Percentiles rank a stretch among this genome's conserved stretches.
These are phyloP conservation scores for Leucaena leucocephala DNA, from an alignment of 306 rosid species.

Conservation along the genomic window DNA sequence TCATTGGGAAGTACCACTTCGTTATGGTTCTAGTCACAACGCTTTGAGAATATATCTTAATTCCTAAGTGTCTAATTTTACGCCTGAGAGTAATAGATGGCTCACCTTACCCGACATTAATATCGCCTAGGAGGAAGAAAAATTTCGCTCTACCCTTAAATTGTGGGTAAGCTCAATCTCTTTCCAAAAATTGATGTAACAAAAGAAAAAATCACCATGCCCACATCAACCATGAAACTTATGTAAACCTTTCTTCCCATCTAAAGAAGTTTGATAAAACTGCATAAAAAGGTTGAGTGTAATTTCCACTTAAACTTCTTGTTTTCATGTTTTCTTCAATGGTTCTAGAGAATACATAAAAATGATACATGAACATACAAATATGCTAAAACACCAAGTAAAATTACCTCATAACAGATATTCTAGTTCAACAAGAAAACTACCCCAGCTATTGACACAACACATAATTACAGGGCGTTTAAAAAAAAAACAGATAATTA, in stretches of 20 bases:
- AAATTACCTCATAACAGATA: constrained; percentile 36
- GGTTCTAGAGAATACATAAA: not conserved
- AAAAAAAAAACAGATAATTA: not conserved
- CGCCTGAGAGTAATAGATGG: too few species aligned
- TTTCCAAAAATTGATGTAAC: too few species aligned
- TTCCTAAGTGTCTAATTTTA: too few species aligned
- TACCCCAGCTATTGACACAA: constrained; percentile 48
- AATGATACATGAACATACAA: constrained; percentile 27
- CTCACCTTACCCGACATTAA: too few species aligned
- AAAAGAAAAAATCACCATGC: too few species aligned
- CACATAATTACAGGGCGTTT: constrained; percentile 41
- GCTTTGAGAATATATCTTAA: too few species aligned
- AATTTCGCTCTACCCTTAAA: too few species aligned
- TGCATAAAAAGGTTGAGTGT: not conserved
- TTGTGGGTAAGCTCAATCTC: too few species aligned
- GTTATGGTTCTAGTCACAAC: too few species aligned
- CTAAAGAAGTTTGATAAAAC: not conserved
- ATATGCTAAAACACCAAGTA: constrained; percentile 30
- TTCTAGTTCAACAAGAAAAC: constrained; percentile 42
- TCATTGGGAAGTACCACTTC: too few species aligned
- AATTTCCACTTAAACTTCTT: not conserved
- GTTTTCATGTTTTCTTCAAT: not conserved
- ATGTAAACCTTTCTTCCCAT: not conserved
- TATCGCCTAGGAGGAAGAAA: too few species aligned
- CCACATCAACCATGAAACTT: not conserved